A percentile compares a stretch with the other conserved stretches of the same genome.
Conservation (phyloP, 2,329 filamentous ascomycete genomes). For the Tolypocladium endophyticum region DNA sequence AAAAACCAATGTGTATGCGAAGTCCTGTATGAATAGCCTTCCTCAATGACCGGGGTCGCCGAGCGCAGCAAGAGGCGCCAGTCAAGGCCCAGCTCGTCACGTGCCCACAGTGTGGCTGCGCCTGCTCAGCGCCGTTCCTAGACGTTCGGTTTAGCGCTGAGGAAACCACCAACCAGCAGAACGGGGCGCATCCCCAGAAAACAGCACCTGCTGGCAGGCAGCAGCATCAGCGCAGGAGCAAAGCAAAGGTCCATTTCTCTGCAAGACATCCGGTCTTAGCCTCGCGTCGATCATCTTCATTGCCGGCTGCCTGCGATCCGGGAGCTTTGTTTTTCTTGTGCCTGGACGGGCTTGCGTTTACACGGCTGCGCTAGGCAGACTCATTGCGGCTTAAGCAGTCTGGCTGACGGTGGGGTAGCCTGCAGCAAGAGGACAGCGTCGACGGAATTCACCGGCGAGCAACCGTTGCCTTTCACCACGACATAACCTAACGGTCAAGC, state of each 20-base stretch:
- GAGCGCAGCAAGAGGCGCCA: not conserved
- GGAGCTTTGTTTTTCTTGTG: no score
- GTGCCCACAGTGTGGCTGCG: not conserved
- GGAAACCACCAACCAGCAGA: not conserved
- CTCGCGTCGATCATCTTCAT: not conserved
- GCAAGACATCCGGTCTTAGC: not conserved
- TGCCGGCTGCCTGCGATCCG: not conserved
- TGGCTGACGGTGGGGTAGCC: not conserved
- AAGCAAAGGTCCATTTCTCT: not conserved
- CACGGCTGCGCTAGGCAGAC: not conserved
- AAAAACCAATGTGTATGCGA: no score
- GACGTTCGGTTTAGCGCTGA: not conserved
- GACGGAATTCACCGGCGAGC: not conserved
- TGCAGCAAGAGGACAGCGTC: not conserved
- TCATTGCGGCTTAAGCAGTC: not conserved
- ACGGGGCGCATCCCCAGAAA: not conserved
- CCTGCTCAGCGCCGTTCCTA: not conserved
- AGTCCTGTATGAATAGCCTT: no score
- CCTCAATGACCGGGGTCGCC: not conserved
- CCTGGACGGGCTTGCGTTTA: not conserved
- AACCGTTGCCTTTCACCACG: not conserved
- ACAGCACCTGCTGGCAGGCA: slow-evolving; percentile 1
- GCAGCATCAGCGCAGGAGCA: not conserved
- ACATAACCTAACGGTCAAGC: not conserved
- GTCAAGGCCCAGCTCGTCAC: not conserved